Evolutionary conservation across 2,329 filamentous ascomycete species (phyloP), one percentile per base, ranked within the genome.

Genomic region (Fusarium sambucinum): DNA sequence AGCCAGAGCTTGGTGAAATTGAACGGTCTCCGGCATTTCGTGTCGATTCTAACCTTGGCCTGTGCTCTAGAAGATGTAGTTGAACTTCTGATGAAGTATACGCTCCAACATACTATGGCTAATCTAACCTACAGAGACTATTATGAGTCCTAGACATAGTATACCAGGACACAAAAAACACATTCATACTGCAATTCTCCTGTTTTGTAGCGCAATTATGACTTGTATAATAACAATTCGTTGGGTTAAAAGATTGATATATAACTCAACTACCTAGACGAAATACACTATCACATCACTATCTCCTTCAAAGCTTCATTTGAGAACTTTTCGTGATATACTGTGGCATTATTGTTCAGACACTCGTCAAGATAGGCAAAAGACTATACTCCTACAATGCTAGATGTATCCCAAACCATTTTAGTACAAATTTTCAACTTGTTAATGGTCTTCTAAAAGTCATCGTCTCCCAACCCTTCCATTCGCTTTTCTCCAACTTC

Each of bases 401-500:
- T 54, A 41, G 29, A 47, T 35, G 44, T 53, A 45, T 53, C 16
- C 42, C 23, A 54, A 55, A 6, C 8, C 42, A 38, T 41, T 59
- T 32, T 27, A 45, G 19, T 25, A 27, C n/a, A 16, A 33, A 16
- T 19, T 32, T 17, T 46, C 41, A 14, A 19, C 13, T 32, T 23
- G 17, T 16, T 12, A 16, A 8, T 16, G n/a, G 5, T 10, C 17
- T 7, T 12, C 25, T 42, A 70, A 38, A 73, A 76, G 65, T 88
- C 86, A 23, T 87, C 86, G 19, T 87, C 89, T 21, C 87, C 87
- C 77, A 87, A 80, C 11, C 87, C 89, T 61, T 85, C 83, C 40
- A 90, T 80, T 75, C 89, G 85, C 75, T 83, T 84, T 83, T 97
- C 94, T 1, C 90, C 94, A 73, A 96, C 74, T 76, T 96, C 92